Percentiles rank a stretch among this genome's conserved stretches.
These are phyloP conservation scores for Colletotrichum theobromicola DNA, from an alignment of 2,329 filamentous ascomycete species.

Conservation along the genomic window DNA sequence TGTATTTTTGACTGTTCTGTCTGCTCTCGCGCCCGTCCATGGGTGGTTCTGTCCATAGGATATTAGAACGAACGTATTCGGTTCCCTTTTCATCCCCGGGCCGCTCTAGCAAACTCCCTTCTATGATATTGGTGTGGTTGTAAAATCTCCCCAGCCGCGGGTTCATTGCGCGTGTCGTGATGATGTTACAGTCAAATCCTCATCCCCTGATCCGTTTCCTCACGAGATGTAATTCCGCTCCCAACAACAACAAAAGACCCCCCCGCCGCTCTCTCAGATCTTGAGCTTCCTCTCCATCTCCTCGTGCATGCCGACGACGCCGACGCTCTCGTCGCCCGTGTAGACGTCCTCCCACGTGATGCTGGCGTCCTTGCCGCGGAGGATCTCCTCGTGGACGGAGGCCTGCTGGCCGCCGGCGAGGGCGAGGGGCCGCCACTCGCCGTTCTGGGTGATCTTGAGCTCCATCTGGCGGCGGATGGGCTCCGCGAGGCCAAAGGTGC, in stretches of 20 bases:
- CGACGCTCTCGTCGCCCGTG: conserved; percentile 75
- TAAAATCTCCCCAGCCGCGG: background rate
- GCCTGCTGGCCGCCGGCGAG: conserved; percentile 65
- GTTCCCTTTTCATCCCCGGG: conserved; percentile 4
- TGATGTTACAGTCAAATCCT: conserved; percentile 9
- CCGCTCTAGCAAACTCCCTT: background rate
- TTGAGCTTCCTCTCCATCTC: conserved; percentile 94
- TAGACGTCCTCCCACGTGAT: conserved; percentile 96
- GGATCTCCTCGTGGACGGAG: conserved; percentile 87
- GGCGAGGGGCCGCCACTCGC: conserved; percentile 79
- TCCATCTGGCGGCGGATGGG: conserved; percentile 95
- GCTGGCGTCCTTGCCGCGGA: conserved; percentile 78
- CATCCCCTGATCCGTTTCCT: background rate
- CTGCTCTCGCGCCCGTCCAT: conserved; percentile 20
- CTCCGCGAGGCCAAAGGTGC: conserved; percentile 90
- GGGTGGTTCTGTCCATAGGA: conserved; percentile 20
- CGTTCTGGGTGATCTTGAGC: conserved; percentile 81
- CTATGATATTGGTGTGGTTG: background rate
- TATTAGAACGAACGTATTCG: conserved; percentile 19
- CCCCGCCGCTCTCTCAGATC: conserved; percentile 63
- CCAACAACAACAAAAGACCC: too few species aligned
- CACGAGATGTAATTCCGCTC: conserved; percentile 25
- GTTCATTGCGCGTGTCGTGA: conserved; percentile 3
- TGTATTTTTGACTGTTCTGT: conserved; percentile 25
- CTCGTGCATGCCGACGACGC: conserved; percentile 77